Conservation (phyloP, 345 rosid genomes). For the Microcos paniculata region DNA sequence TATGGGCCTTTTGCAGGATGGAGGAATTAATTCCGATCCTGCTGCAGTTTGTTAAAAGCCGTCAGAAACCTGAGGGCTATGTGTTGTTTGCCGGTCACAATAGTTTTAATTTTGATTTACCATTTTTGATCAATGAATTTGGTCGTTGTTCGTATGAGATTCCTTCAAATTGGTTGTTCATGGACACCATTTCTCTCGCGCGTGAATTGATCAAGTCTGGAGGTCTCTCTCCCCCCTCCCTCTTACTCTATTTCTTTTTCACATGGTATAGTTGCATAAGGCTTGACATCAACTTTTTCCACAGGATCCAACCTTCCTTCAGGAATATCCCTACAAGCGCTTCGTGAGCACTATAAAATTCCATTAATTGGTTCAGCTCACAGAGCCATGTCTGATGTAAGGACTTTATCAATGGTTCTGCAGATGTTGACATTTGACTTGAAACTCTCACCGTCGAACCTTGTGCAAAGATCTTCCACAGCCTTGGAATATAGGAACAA, state of each 20-base stretch:
- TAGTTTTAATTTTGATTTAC: constrained; percentile 75
- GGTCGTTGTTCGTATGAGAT: constrained; percentile 59
- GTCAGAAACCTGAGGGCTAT: constrained; percentile 75
- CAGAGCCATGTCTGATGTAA: constrained; percentile 85
- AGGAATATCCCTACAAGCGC: constrained; percentile 41
- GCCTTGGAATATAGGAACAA: constrained; percentile 33
- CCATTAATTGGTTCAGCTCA: constrained; percentile 63
- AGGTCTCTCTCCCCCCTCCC: constrained; percentile 48
- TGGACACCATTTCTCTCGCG: constrained; percentile 69
- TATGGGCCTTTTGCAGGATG: constrained; percentile 59
- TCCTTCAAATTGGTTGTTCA: constrained; percentile 68
- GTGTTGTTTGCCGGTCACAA: constrained; percentile 76
- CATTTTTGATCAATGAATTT: constrained; percentile 66
- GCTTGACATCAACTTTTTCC: not conserved
- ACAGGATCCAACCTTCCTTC: constrained; percentile 40
- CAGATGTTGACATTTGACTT: constrained; percentile 65
- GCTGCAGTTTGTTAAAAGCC: constrained; percentile 61
- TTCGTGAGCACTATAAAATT: constrained; percentile 43
- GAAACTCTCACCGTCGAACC: constrained; percentile 51
- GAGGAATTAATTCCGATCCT: constrained; percentile 60
- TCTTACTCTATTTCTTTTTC: constrained; percentile 17
- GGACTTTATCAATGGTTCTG: constrained; percentile 51
- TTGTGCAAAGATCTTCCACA: constrained; percentile 46
- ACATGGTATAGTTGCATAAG: not conserved
- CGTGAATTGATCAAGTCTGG: constrained; percentile 58